Evolutionary conservation across 805 yeast genomes (phyloP), one percentile per base, ranked within the genome.

Genomic region (Torulaspora microellipsoides): DNA sequence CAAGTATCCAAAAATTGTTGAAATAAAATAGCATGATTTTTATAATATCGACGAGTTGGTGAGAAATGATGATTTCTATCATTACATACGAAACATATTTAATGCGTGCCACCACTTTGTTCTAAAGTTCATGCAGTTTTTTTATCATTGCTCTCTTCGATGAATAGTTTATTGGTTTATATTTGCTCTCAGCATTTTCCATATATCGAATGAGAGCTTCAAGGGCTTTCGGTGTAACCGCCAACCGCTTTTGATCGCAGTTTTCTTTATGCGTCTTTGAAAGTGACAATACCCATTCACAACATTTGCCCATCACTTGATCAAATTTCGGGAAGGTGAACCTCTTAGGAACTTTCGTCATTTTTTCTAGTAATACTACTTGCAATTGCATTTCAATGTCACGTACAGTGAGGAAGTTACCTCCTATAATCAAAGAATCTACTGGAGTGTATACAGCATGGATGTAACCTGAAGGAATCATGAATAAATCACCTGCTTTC

Each of bases 391-490:
- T 81, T 15, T 70, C 68, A 49, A 87, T 64, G 54, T 82, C 81
- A 42, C 77, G 65, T 32, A 79, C 58, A 0, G 95, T 86, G 23
- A 89, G 66, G 59, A 82, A 89, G 60, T 89, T 89, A 0, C 97
- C 97, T 2, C 96, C 96, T 43, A 89, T 76, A 2, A 89, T 88
- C 2, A 88, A 66, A 0, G 95, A 77, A 58, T 89, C 95, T 12
- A 68, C 66, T 0, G 95, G 91, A 0, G 96, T 88, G 56, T 79
- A 79, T 0, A 89, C 97, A 0, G 93, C 81, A 63, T 89, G 96
- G 38, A 89, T 88, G 95, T 95, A 89, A 0, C 96, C 95, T 33
- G 93, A 80, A 3, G 97, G 96, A 14, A 89, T 81, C 11, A 88
- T 70, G 64, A 89, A 73, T 20, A 88, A 71, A 56, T 89, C 96